Evolutionary conservation across 768 basidiomycete genomes (phyloP).

Genomic region (Chalciporus piperatus): DNA sequence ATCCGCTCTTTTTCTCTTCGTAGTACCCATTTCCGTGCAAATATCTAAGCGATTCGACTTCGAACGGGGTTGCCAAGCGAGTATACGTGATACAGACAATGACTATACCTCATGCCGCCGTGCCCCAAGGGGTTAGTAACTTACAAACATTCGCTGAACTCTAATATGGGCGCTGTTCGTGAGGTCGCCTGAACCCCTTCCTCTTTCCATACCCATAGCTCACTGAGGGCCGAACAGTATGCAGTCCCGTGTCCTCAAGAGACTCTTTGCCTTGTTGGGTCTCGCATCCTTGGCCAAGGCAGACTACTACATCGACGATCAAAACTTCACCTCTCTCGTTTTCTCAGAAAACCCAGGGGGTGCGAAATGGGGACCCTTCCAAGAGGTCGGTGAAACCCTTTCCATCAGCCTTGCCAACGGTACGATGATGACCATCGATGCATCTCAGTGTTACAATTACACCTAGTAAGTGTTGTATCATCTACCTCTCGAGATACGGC

Average conservation of each 20-base stretch:
- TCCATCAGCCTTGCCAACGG: constrained; percentile 9
- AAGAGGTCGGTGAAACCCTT: constrained; percentile 9
- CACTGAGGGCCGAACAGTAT: neutral
- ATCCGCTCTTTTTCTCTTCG: too few relatives aligned
- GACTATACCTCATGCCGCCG: neutral
- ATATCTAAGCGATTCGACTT: too few relatives aligned
- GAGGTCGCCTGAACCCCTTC: neutral
- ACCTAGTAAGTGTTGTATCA: constrained; percentile 10
- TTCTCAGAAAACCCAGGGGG: constrained; percentile 12
- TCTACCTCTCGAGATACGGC: neutral
- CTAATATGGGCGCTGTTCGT: too few relatives aligned
- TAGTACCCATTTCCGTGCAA: too few relatives aligned
- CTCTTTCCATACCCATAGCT: neutral
- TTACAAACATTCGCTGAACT: too few relatives aligned
- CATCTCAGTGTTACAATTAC: constrained; percentile 13
- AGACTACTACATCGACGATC: constrained; percentile 18
- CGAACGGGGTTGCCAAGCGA: neutral
- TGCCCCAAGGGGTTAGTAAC: neutral
- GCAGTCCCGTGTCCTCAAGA: constrained; percentile 1
- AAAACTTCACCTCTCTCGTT: constrained; percentile 10
- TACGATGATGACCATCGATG: constrained; percentile 10
- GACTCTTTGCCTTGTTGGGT: neutral
- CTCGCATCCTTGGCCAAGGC: constrained; percentile 4
- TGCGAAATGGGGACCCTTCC: constrained; percentile 10
- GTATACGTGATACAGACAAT: neutral